A percentile compares a stretch with the other conserved stretches of the same genome.
These are phyloP conservation scores for Globisporangium orthogonon DNA, from an alignment of 352 stramenopile genomes.

Conservation along the genomic window DNA sequence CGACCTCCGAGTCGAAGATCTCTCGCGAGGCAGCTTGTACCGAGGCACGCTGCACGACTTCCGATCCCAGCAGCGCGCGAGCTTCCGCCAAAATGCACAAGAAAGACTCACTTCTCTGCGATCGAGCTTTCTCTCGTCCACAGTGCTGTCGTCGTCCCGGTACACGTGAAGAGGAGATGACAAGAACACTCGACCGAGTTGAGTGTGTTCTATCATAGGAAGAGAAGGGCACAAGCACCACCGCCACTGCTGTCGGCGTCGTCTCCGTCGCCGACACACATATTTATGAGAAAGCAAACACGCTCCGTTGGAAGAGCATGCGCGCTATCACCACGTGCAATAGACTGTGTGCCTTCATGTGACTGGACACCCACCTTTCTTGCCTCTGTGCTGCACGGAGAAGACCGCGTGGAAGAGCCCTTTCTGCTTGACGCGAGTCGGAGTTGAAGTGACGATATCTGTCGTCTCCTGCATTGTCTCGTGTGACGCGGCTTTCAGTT, in stretches of 20 bases:
- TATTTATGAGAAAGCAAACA: constrained; percentile 9
- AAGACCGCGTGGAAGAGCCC: constrained; percentile 10
- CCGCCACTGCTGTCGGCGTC: neutral
- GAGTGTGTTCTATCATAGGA: no score
- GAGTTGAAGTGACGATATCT: neutral
- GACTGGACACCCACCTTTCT: constrained; percentile 12
- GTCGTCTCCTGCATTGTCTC: neutral
- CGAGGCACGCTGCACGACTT: constrained; percentile 53
- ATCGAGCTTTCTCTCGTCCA: neutral
- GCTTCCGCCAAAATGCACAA: constrained; percentile 25
- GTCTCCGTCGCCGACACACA: neutral
- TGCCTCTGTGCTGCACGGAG: constrained; percentile 8
- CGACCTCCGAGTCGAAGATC: constrained; percentile 51
- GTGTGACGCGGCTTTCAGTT: neutral
- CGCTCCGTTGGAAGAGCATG: constrained; percentile 11
- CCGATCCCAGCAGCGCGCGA: constrained; percentile 17
- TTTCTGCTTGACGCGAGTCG: constrained; percentile 2
- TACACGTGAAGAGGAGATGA: neutral
- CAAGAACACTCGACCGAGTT: neutral
- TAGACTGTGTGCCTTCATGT: constrained; percentile 6
- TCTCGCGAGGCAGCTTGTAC: constrained; percentile 60
- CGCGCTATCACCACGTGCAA: neutral
- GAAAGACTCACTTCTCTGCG: constrained; percentile 21
- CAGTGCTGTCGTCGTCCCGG: neutral
- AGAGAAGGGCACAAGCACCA: no score